These are phyloP conservation scores for Euphorbia pulcherrima DNA, from an alignment of 345 rosid genomes.

Conservation along the genomic window DNA sequence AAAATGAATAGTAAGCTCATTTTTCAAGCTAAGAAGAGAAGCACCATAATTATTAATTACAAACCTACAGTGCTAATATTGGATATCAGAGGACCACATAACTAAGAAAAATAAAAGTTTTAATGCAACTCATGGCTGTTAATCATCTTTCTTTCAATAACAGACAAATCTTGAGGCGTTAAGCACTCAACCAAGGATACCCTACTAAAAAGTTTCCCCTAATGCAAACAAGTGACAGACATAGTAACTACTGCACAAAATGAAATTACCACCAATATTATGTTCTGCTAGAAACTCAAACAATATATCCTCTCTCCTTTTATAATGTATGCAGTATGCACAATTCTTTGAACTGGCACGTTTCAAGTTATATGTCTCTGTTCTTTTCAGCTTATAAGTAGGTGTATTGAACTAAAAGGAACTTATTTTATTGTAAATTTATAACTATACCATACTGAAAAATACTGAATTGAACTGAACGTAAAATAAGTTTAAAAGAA, in stretches of 20 bases:
- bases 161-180: no score
- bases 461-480: no score
- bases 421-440: no score
- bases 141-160: not conserved
- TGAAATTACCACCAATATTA: not conserved
- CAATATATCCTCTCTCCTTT: not conserved
- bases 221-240: not conserved
- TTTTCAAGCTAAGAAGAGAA: not conserved
- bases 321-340: not conserved
- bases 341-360: not conserved
- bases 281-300: not conserved
- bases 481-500: no score
- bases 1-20: not conserved
- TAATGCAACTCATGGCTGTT: not conserved
- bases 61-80: not conserved
- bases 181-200: no score
- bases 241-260: not conserved
- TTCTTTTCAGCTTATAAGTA: no score
- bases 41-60: not conserved
- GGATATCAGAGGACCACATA: not conserved
- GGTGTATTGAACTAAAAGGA: no score
- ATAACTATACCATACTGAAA: no score
- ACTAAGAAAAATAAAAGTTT: not conserved
- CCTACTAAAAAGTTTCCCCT: not conserved
- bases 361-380: not conserved